Conservation (phyloP, 495 filamentous ascomycete genomes). For the Aspergillus asperescens region DNA sequence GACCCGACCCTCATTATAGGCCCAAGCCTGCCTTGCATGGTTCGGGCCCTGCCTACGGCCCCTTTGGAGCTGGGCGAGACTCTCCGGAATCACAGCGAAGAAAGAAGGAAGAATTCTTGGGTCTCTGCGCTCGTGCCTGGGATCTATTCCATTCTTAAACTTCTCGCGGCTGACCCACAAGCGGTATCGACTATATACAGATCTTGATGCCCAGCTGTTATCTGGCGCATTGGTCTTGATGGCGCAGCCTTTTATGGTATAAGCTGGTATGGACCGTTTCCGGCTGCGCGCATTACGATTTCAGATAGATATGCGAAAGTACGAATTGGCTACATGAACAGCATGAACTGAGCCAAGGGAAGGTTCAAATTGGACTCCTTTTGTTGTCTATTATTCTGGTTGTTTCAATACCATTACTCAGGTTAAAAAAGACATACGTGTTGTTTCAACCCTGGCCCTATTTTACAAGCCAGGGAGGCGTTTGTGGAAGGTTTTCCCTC, state of each 20-base stretch:
- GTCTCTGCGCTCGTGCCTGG: slow-evolving; percentile 84
- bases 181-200: neutral
- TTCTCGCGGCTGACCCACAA: neutral
- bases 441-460: slow-evolving; percentile 3
- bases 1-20: slow-evolving; percentile 37
- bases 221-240: neutral
- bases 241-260: neutral
- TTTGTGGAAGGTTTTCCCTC: slow-evolving; percentile 8
- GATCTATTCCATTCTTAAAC: slow-evolving; percentile 90
- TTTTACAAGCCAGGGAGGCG: slow-evolving; percentile 15
- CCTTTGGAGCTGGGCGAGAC: slow-evolving; percentile 71
- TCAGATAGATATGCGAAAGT: slow-evolving; percentile 22
- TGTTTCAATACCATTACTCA: slow-evolving; percentile 4
- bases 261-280: neutral
- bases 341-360: slow-evolving; percentile 14
- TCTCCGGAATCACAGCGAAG: slow-evolving; percentile 75
- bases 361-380: slow-evolving; percentile 15
- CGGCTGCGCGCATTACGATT: neutral
- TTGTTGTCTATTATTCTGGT: slow-evolving; percentile 18
- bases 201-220: neutral
- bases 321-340: slow-evolving; percentile 23
- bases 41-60: slow-evolving; percentile 52
- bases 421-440: slow-evolving; percentile 6
- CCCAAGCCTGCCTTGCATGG: slow-evolving; percentile 68
- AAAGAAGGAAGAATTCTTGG: slow-evolving; percentile 94